Conservation (phyloP, 2,329 filamentous ascomycete genomes). For the Aspergillus sp. region DNA sequence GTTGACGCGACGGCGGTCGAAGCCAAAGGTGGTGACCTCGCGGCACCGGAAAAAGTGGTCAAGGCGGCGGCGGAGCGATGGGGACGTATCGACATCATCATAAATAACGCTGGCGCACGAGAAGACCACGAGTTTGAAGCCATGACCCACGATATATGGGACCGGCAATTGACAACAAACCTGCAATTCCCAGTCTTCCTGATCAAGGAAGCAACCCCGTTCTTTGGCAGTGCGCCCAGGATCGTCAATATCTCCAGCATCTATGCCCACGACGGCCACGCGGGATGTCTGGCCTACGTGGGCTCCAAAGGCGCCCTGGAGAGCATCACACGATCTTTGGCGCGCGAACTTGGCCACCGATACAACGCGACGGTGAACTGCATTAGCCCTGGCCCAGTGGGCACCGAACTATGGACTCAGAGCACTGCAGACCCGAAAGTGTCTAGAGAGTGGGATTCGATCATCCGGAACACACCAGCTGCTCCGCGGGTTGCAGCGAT, state of each 20-base stretch:
- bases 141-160: too few species aligned
- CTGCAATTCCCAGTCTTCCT: neutral
- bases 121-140: slow-evolving; percentile 4
- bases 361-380: neutral
- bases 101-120: slow-evolving; percentile 5
- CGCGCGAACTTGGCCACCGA: neutral
- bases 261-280: slow-evolving; percentile 1
- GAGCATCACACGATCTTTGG: neutral
- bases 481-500: neutral
- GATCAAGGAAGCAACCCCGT: neutral
- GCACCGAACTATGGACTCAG: neutral
- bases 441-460: neutral
- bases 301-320: neutral
- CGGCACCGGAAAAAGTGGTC: slow-evolving; percentile 1
- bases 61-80: slow-evolving; percentile 3
- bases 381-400: neutral
- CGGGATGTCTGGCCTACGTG: neutral
- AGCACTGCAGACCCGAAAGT: neutral
- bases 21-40: too few species aligned
- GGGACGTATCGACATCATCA: slow-evolving; percentile 7
- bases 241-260: slow-evolving; percentile 4
- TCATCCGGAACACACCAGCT: neutral
- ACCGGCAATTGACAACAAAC: too few species aligned
- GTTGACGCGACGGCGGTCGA: neutral
- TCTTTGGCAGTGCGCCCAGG: slow-evolving; percentile 2